A percentile compares a stretch with the other conserved stretches of the same genome.
phyloP scores from a whole-genome alignment of 2,329 filamentous ascomycete genomes.

The Stachybotrys elegans region DNA sequence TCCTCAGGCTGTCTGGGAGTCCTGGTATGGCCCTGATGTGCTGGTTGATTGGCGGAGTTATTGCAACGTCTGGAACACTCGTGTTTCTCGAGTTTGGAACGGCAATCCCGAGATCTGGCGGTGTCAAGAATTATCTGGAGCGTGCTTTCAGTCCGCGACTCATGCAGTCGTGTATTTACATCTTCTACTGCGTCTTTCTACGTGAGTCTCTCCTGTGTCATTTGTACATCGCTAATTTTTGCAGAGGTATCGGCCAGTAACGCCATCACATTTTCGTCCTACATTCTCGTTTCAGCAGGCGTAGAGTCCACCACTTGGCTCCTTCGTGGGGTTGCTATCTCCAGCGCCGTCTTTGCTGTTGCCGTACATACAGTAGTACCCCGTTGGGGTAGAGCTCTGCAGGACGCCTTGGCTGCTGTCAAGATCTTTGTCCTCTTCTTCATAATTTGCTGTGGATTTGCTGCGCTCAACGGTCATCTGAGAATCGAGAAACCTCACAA shows the following conservation, averaged over 20 bases:
- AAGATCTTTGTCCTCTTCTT: no score
- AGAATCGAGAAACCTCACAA: no score
- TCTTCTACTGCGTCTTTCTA: slow-evolving; percentile 16
- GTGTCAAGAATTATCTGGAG: slow-evolving; percentile 19
- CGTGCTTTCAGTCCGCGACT: slow-evolving; percentile 13
- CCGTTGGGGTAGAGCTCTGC: no score
- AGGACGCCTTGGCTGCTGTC: no score
- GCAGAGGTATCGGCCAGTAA: slow-evolving; percentile 15
- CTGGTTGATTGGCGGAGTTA: slow-evolving; percentile 16
- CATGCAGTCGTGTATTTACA: slow-evolving; percentile 16
- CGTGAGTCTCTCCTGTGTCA: slow-evolving; percentile 4
- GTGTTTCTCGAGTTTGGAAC: slow-evolving; percentile 18
- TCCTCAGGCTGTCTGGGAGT: slow-evolving; percentile 15
- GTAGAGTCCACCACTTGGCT: no score
- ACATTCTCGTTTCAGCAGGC: no score
- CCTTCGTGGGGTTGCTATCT: no score
- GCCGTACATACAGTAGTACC: no score
- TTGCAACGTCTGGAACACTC: slow-evolving; percentile 15
- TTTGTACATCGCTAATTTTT: background rate
- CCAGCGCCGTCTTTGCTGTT: no score
- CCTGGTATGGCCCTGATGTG: slow-evolving; percentile 17
- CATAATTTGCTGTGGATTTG: no score
- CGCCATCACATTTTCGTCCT: no score
- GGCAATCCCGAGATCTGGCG: slow-evolving; percentile 15
- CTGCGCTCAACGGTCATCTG: no score